A percentile compares a stretch with the other conserved stretches of the same genome.
Evolutionary conservation across 441 rosid genomes (phyloP).

Genomic region (Euphorbia celastroides): DNA sequence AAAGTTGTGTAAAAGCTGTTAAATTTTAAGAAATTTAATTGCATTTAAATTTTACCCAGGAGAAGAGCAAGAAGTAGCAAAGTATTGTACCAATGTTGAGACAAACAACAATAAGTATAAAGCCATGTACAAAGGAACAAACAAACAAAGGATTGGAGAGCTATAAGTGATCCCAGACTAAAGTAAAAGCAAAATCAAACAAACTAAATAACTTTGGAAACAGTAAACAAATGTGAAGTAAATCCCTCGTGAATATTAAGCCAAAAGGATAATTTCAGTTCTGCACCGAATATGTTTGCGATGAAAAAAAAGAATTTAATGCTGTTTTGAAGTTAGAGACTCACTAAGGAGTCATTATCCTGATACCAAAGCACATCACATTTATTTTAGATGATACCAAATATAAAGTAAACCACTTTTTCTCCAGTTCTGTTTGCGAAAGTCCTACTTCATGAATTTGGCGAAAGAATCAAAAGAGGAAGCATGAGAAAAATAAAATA

Average conservation of each 20-base stretch:
- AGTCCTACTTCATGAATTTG: background rate
- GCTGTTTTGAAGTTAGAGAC: too few relatives aligned
- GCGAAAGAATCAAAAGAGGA: background rate
- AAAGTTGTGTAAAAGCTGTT: constrained; percentile 2
- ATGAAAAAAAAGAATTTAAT: too few relatives aligned
- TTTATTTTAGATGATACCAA: background rate
- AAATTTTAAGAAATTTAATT: constrained; percentile 12
- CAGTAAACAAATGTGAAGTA: background rate
- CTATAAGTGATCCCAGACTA: background rate
- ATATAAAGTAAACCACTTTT: background rate
- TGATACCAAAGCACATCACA: background rate
- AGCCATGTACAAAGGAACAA: constrained; percentile 55
- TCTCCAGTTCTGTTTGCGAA: background rate
- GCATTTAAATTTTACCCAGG: constrained; percentile 59
- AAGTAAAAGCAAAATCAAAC: background rate
- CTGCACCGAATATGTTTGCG: background rate
- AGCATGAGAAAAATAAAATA: background rate
- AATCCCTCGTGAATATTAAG: background rate
- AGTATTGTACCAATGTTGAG: constrained; percentile 73
- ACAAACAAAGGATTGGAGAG: background rate
- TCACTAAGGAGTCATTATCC: background rate
- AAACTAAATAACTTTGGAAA: background rate
- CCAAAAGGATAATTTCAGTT: background rate
- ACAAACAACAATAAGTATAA: constrained; percentile 52
- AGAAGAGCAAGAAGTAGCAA: constrained; percentile 72